phyloP scores from a whole-genome alignment of 352 stramenopile species.

The Globisporangium barbulae region DNA sequence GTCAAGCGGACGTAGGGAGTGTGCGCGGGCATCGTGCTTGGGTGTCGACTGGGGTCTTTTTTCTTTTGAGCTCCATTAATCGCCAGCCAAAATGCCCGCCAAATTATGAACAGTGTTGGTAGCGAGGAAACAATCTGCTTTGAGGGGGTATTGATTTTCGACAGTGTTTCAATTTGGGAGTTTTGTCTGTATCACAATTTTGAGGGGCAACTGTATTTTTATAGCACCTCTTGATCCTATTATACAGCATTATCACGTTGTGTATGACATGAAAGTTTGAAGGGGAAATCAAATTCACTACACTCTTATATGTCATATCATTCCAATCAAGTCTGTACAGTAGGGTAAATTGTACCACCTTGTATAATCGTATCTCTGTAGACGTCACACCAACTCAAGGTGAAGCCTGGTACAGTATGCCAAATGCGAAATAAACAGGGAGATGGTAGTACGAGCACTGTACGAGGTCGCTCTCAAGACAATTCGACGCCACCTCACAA shows the following conservation, averaged over 20 bases:
- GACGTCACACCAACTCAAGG: not conserved
- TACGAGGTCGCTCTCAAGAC: not conserved
- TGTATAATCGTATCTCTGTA: not conserved
- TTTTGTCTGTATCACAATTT: too few relatives aligned
- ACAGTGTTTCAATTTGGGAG: too few relatives aligned
- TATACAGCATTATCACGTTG: not conserved
- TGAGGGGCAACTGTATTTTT: too few relatives aligned
- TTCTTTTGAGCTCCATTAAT: too few relatives aligned
- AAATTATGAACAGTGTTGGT: too few relatives aligned
- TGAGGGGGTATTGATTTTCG: too few relatives aligned
- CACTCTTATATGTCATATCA: not conserved
- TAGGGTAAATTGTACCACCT: not conserved
- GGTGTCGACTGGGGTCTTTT: too few relatives aligned
- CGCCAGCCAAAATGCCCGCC: too few relatives aligned
- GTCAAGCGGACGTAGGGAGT: too few relatives aligned
- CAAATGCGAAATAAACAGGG: not conserved
- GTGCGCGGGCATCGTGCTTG: too few relatives aligned
- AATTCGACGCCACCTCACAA: not conserved
- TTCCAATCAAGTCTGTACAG: not conserved
- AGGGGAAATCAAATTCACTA: not conserved
- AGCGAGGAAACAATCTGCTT: too few relatives aligned
- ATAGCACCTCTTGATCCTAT: too few relatives aligned
- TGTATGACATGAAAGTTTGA: not conserved
- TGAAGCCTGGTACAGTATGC: not conserved
- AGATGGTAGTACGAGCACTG: not conserved